A percentile compares a stretch with the other conserved stretches of the same genome.
phyloP scores from a whole-genome alignment of 192 early-diverging fungal genomes.

The Coemansia sp. region DNA sequence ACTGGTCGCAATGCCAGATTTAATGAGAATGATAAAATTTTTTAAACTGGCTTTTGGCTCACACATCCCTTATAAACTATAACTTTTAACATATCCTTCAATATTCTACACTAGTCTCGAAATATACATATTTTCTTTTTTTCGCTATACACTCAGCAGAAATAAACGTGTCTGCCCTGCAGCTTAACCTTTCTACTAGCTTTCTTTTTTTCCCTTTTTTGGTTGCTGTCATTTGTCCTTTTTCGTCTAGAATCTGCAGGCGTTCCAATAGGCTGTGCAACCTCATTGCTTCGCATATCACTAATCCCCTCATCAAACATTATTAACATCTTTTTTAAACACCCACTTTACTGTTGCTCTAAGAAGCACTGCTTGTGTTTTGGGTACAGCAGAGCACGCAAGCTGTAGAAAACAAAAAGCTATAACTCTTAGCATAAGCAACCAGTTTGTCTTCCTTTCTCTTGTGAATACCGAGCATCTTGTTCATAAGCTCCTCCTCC shows the following conservation, averaged over 20 bases:
- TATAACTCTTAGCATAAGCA: neutral
- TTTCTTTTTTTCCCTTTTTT: too few relatives aligned
- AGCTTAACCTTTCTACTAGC: neutral
- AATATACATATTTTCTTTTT: neutral
- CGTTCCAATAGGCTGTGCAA: neutral
- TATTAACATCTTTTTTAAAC: neutral
- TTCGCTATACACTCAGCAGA: neutral
- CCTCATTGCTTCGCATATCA: neutral
- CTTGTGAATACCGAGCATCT: neutral
- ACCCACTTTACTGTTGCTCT: neutral
- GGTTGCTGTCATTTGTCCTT: too few relatives aligned
- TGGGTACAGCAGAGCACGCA: too few relatives aligned
- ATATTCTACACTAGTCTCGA: neutral
- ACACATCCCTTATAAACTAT: neutral
- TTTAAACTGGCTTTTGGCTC: neutral
- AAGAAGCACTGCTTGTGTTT: too few relatives aligned
- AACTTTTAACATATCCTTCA: neutral
- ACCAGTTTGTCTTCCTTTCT: too few relatives aligned
- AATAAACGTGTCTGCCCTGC: neutral
- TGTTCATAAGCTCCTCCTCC: neutral
- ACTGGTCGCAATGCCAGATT: neutral
- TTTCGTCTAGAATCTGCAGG: neutral
- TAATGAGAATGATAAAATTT: neutral
- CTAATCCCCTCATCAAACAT: neutral
- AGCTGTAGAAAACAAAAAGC: neutral